Conservation (phyloP, 345 rosid species). For the Iberis pinnata region DNA sequence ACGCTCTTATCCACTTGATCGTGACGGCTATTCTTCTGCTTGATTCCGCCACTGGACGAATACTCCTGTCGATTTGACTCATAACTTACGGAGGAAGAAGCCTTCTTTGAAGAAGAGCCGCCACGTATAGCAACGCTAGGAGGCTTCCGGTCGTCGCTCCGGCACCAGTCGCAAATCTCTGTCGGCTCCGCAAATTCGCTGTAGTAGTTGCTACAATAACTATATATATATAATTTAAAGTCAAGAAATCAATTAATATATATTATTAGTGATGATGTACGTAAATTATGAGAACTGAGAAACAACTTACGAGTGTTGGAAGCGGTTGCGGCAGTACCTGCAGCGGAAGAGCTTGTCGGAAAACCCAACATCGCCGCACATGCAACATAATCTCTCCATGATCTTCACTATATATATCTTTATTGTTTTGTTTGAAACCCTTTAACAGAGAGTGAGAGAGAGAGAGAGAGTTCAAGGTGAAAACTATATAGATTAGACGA, state of each 20-base stretch:
- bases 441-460: no score
- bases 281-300: not conserved
- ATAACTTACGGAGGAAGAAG: conserved; percentile 16
- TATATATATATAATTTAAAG: conserved; percentile 8
- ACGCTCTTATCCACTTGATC: conserved; percentile 29
- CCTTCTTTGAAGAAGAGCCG: conserved; percentile 40
- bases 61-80: no score
- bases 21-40: conserved; percentile 42
- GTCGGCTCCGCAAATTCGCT: conserved; percentile 50
- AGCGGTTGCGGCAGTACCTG: conserved; percentile 22
- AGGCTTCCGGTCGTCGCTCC: conserved; percentile 42
- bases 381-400: conserved; percentile 27
- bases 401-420: no score
- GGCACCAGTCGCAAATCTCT: conserved; percentile 84
- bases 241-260: not conserved
- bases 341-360: conserved; percentile 30
- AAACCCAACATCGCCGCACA: conserved; percentile 33
- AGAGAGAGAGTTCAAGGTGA: no score
- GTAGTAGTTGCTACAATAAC: conserved; percentile 87
- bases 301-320: conserved; percentile 26
- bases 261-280: not conserved
- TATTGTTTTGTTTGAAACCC: no score
- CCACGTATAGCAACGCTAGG: conserved; percentile 30
- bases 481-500: no score
- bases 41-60: conserved; percentile 42